Base-by-base conservation (phyloP, 1,284 basidiomycete species). In the Sanguinoderma infundibulare region DNA sequence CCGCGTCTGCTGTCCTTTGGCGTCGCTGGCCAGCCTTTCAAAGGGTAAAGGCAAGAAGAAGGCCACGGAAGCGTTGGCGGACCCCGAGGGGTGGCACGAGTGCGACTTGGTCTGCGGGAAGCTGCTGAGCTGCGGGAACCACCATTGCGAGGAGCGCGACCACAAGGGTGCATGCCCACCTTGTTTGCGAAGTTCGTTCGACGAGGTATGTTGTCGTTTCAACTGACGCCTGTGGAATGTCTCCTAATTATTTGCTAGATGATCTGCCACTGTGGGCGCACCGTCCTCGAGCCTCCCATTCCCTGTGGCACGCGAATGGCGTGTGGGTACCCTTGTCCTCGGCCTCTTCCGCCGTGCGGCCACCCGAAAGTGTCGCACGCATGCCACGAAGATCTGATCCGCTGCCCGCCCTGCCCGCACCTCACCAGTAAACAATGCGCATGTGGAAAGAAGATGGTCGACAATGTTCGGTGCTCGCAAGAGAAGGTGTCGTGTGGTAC, bases 151-250 rank as follows among this genome's bases (percentile, higher is more conserved):
- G 62, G 83, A 86, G 68, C 79, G 81, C 34, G 95, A 98, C 72
- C 96, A 98, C 75, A 86, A 83, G 63, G 92, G 92, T 0, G 76
- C 83, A 0, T 98, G 96, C 72, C 88, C 85, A 2, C 83, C 88
- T 12, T 98, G 96, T 75, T 78, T 96, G 55, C 83, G 88, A 69
- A 95, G 94, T 38, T 90, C 90, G 0, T 98, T 96, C 67, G 94
- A 96, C 57, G 96, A 98, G 84, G 90, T 90, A 63, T 57, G 65
- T 53, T n/a, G 14, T 24, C 4, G 40, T 38, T 46, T 26, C 14
- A n/a, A 28, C 5, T 50, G 51, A 17, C 12, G 50, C 32, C 57
- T 34, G 12, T 39, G 26, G 39, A 14, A 22, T 55, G 60, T 64
- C 8, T 70, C 44, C 53, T 42, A 35, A 56, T 61, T 5, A 15